Percentiles rank a stretch among this genome's conserved stretches.
Conservation (phyloP, 1,284 basidiomycete genomes). For the Polyporus tsugae region DNA sequence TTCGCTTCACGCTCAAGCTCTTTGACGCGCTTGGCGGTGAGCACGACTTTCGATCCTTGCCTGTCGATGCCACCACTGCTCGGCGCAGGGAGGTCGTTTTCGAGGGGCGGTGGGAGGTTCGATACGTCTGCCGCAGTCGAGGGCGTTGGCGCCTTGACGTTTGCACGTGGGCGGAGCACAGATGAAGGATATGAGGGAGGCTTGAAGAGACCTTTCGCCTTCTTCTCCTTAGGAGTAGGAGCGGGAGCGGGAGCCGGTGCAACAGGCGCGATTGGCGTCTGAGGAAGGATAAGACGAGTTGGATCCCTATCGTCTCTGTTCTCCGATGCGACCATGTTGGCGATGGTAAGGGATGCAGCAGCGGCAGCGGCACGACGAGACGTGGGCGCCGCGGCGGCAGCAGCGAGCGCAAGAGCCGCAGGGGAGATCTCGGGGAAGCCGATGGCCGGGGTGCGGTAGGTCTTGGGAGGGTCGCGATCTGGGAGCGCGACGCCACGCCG, state of each 20-base stretch:
- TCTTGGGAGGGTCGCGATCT: slow-evolving; percentile 93
- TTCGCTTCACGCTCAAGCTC: slow-evolving; percentile 83
- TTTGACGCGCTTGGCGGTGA: slow-evolving; percentile 69
- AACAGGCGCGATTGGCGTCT: slow-evolving; percentile 51
- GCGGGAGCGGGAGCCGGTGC: slow-evolving; percentile 37
- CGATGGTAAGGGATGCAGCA: slow-evolving; percentile 81
- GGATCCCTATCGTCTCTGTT: slow-evolving; percentile 54
- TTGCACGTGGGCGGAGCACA: slow-evolving; percentile 67
- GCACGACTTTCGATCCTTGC: slow-evolving; percentile 51
- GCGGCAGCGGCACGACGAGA: slow-evolving; percentile 85
- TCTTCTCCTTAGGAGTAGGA: slow-evolving; percentile 62
- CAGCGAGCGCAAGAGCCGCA: slow-evolving; percentile 68
- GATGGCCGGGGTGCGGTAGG: slow-evolving; percentile 88
- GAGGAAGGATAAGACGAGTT: slow-evolving; percentile 57
- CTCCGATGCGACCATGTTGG: slow-evolving; percentile 85
- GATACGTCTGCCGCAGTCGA: slow-evolving; percentile 73
- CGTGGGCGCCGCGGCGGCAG: slow-evolving; percentile 70
- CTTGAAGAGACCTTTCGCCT: slow-evolving; percentile 76
- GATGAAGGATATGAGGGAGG: slow-evolving; percentile 63
- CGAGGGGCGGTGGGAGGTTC: slow-evolving; percentile 61
- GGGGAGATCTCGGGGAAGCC: slow-evolving; percentile 84
- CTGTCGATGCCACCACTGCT: slow-evolving; percentile 52
- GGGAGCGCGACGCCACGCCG: slow-evolving; percentile 90
- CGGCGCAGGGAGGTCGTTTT: slow-evolving; percentile 60
- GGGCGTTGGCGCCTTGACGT: slow-evolving; percentile 61